Conservation (phyloP, 1,284 basidiomycete genomes). For the Afroboletus lepidellus region DNA sequence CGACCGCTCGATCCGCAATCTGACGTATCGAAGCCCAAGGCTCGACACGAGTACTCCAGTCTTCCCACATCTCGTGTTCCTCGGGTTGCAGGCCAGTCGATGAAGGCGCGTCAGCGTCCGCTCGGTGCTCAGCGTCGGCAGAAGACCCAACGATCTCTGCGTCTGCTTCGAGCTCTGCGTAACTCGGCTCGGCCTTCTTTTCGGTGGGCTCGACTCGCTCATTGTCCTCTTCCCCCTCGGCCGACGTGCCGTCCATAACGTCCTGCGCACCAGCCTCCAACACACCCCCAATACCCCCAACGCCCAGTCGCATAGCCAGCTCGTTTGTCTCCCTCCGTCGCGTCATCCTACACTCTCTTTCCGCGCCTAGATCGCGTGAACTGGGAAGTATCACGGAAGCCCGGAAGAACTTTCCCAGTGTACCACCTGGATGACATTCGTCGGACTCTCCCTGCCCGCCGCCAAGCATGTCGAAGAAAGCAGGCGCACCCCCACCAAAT, state of each 20-base stretch:
- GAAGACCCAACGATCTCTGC: slow-evolving; percentile 16
- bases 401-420: slow-evolving; percentile 56
- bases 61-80: slow-evolving; percentile 58
- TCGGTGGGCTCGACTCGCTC: slow-evolving; percentile 5
- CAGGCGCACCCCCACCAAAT: slow-evolving; percentile 39
- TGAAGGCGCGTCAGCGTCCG: not conserved
- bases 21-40: slow-evolving; percentile 65
- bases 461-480: slow-evolving; percentile 31
- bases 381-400: slow-evolving; percentile 71
- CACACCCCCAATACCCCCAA: slow-evolving; percentile 69
- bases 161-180: slow-evolving; percentile 19
- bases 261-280: slow-evolving; percentile 41
- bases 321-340: slow-evolving; percentile 76
- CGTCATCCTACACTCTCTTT: slow-evolving; percentile 57
- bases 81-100: slow-evolving; percentile 17
- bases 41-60: slow-evolving; percentile 69
- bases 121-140: slow-evolving; percentile 11
- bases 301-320: slow-evolving; percentile 74
- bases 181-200: slow-evolving; percentile 3
- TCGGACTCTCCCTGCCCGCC: slow-evolving; percentile 20
- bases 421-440: slow-evolving; percentile 15
- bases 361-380: slow-evolving; percentile 52
- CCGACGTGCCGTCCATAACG: slow-evolving; percentile 7
- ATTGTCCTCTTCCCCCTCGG: slow-evolving; percentile 12
- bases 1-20: slow-evolving; percentile 72